Evolutionary conservation across 31 red algal species (phyloP), one percentile per base, ranked within the genome.

Genomic region (Endocladia muricata): DNA sequence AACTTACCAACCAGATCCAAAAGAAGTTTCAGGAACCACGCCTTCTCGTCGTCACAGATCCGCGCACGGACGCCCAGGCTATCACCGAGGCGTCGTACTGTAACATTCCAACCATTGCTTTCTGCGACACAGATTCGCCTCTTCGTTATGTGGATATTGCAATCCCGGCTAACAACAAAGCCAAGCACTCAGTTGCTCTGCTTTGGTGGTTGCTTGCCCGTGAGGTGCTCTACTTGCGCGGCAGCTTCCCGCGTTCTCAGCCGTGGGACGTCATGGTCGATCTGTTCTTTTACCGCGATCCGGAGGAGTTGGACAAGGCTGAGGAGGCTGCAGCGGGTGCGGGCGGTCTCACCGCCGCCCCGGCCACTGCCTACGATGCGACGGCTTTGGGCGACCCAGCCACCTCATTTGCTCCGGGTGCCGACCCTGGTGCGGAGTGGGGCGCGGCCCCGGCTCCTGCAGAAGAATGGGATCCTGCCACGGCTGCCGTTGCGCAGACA

Each of bases 211-310:
- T 99, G 28, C 65, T 99, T 17, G 79, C 82, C 33, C 81, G 97
- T 3, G 92, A 99, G 73, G 89, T 99, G 37, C 70, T 96, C 19
- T 87, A 89, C 58, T 76, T 99, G 49, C 89, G 88, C 34, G 97
- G 97, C 3, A 76, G 73, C 41, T 91, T 99, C 72, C 57, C 68
- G 19, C 84, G 92, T 25, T 32, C 69, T 11, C 36, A 56, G 38
- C 71, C 76, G 7, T 99, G 97, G 97, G 92, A 99, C 63, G 97
- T 99, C 17, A 95, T 93, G 88, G 97, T 99, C 6, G 97, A 99
- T 89, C 90, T 99, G 58, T 99, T 99, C 93, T 99, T 99, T 51
- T 96, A 99, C 74, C 88, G 96, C 48, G 93, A 99, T 74, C 76
- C 83, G 33, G 93, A 99, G 57, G 92, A 95, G 77, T 60, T 95